Evolutionary conservation across 164 flowering plant species (phyloP), one percentile per base, ranked within the genome.

Genomic region (Nelumbo lutea): DNA sequence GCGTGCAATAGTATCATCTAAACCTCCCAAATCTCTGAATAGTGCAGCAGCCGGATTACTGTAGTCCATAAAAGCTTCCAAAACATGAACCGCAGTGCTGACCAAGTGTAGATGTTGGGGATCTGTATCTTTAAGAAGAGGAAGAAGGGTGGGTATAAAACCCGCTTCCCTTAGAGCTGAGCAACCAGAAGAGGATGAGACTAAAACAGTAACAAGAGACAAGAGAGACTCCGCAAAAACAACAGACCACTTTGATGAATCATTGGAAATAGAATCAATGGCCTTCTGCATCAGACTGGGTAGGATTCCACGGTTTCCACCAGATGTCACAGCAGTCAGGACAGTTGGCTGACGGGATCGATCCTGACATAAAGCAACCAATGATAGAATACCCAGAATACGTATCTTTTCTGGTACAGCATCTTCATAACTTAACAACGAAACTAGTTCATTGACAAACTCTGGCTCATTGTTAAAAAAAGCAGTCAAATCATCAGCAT

Each of bases 231-330:
- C 98, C 2, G 95, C 93, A 80, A 88, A 90, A 68, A 82, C 86
- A 64, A 88, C 83, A 68, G 95, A 87, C 88, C 91, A 83, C 68
- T 87, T 87, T 66, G 93, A 87, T 65, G 87, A 70, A 69, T 79
- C 79, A 68, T 76, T 77, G 62, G 77, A 74, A 63, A 90, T 85
- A 64, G 91, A 84, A 70, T 85, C 93, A 74, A 91, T 84, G 39
- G 90, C 92, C 79, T 87, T 94, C 82, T 94, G 97, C 95, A 94
- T 86, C 52, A 94, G 93, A 76, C 96, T 87, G 9, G 96, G 87
- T 42, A 94, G 77, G 56, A 94, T 87, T 42, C 91, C 91, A 70
- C 90, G 93, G 62, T 87, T 88, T 27, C 96, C 91, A 65, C 97
- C 97, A 75, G 96, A 88, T 56, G 95, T 90, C 55, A 90, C 91